Base-by-base conservation (phyloP, 2,329 filamentous ascomycete genomes). In the Dactylellina sp. region DNA sequence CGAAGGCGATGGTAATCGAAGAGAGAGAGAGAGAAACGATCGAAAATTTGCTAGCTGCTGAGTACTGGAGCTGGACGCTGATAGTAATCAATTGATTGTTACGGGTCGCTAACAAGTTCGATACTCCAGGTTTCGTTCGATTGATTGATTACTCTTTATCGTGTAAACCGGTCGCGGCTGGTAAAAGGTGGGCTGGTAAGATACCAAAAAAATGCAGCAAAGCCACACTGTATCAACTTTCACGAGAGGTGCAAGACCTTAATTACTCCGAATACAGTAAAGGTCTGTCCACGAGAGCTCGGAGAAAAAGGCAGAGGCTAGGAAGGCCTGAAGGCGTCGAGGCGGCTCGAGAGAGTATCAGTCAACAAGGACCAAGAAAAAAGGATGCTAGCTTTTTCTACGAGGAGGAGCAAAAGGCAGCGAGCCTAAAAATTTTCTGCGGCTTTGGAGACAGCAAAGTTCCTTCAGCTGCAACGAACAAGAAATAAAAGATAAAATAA, bases 391-490 rank as follows among this genome's bases (percentile, higher is more conserved):
- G 42, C 20, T 52, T 25, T 57, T 65, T 57, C 52, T 59, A 37
- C 28, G 25, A n/a, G 20, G 3, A 44, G 47, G 40, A 46, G 49
- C 49, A 55, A 52, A 55, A 53, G 60, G 46, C 47, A 53, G 9
- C 9, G 44, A 25, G 35, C 32, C 60, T 25, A 55, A 55, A n/a
- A 6, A 2, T 52, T 52, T 52, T 42, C 14, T 68, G 53, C 63
- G 59, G 63, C 35, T 68, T 57, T 65, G 61, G 63, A 68, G 63
- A 68, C 63, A 68, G 63, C 46, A 47, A 68, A 68, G 63, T 68
- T 68, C 63, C 63, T 68, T 59, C 44, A 53, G 55, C 63, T 66
- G 53, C 53, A 49, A 35, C 35, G 37, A 16, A 46, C 25, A 24
- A n/a, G n/a, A n/a, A n/a, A n/a, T n/a, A 25, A 52, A 62, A 52